Percentiles rank a stretch among this genome's conserved stretches.
phyloP scores from a whole-genome alignment of 768 basidiomycete species.

The Lepiota venenata region DNA sequence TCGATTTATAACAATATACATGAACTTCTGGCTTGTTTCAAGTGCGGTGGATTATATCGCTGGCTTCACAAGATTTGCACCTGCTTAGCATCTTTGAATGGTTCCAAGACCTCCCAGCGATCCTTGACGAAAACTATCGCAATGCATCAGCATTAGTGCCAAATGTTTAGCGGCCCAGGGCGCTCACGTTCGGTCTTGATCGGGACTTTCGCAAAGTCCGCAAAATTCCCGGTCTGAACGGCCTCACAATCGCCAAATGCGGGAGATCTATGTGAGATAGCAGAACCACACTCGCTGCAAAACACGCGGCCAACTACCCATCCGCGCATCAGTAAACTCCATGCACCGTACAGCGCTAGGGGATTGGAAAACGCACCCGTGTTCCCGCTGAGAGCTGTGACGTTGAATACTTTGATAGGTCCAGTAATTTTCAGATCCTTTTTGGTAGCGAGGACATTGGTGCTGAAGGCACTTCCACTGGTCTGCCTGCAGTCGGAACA shows the following conservation, averaged over 20 bases:
- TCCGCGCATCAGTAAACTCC: neutral
- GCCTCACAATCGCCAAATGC: constrained; percentile 32
- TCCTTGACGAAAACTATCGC: constrained; percentile 32
- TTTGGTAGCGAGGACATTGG: constrained; percentile 32
- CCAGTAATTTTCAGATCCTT: constrained; percentile 30
- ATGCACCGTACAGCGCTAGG: neutral
- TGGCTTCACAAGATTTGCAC: constrained; percentile 11
- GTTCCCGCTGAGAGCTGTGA: constrained; percentile 29
- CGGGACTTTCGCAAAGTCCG: constrained; percentile 25
- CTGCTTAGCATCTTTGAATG: constrained; percentile 23
- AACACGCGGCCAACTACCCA: constrained; percentile 32
- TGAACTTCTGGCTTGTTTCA: too few relatives aligned
- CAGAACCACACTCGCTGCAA: constrained; percentile 34
- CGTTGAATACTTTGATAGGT: constrained; percentile 26
- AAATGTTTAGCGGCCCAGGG: neutral
- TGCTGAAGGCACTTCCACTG: constrained; percentile 36
- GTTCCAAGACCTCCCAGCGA: constrained; percentile 25
- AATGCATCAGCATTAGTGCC: neutral
- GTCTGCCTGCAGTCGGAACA: constrained; percentile 35
- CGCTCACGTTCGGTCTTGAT: constrained; percentile 28
- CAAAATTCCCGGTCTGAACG: constrained; percentile 36
- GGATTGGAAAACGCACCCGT: constrained; percentile 20
- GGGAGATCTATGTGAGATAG: constrained; percentile 30
- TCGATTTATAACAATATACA: too few relatives aligned
- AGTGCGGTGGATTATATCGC: too few relatives aligned